These are phyloP conservation scores for Blastocystis sp. DNA, from an alignment of 352 stramenopile species.

Conservation along the genomic window DNA sequence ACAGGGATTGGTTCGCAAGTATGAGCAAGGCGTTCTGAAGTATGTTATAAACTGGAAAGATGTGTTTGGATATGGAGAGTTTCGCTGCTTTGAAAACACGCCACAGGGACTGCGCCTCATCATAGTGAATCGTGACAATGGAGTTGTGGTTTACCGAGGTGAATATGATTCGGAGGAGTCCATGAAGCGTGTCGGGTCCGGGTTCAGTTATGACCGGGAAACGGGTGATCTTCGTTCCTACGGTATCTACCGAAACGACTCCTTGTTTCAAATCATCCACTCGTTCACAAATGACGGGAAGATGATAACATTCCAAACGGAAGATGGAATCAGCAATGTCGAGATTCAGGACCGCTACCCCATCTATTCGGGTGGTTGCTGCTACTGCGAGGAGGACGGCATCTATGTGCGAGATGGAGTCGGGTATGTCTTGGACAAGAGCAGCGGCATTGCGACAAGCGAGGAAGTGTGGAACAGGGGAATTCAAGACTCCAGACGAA, in stretches of 20 bases:
- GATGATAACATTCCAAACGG: background rate
- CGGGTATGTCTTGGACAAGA: background rate
- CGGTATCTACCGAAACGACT: background rate
- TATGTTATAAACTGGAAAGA: background rate
- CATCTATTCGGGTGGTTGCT: background rate
- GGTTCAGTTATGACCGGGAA: background rate
- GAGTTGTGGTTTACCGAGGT: background rate
- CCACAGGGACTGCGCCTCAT: background rate
- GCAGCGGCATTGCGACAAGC: background rate
- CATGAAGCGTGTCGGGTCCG: background rate
- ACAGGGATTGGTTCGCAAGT: background rate
- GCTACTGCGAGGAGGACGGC: background rate
- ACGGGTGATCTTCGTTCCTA: background rate
- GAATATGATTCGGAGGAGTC: background rate
- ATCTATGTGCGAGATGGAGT: background rate
- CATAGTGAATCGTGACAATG: background rate
- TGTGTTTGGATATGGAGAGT: background rate
- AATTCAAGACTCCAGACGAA: background rate
- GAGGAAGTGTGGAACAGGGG: background rate
- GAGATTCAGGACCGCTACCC: background rate
- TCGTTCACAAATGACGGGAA: background rate
- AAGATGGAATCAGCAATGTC: background rate
- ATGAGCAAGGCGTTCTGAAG: background rate
- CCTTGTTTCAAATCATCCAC: background rate
- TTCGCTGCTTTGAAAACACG: background rate